Conservation (phyloP, 2,329 filamentous ascomycete species). For the Aspergillus neotritici region DNA sequence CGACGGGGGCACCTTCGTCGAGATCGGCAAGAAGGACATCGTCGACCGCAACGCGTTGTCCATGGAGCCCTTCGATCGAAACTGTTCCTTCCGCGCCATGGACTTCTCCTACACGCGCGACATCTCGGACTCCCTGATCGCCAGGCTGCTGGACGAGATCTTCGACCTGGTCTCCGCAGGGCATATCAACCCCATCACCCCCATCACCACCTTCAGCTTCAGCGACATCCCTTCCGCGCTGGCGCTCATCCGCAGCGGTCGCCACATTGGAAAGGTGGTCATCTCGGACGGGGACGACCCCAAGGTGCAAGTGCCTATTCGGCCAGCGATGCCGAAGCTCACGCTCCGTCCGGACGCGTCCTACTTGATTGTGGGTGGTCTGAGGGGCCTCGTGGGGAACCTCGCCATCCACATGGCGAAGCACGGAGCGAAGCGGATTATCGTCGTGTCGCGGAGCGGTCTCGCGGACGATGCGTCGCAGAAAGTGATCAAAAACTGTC, state of each 20-base stretch:
- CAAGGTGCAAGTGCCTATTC: not conserved
- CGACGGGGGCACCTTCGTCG: constrained; percentile 16
- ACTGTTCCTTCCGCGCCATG: constrained; percentile 11
- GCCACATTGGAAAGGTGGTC: constrained; percentile 38
- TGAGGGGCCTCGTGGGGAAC: constrained; percentile 10
- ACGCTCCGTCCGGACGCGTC: not conserved
- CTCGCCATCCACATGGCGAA: constrained; percentile 6
- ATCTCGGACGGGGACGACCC: constrained; percentile 20
- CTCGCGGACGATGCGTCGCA: constrained; percentile 4
- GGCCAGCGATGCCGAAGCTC: not conserved
- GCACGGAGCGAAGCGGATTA: constrained; percentile 4
- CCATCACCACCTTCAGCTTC: constrained; percentile 1
- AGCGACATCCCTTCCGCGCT: constrained; percentile 19
- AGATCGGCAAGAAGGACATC: constrained; percentile 18
- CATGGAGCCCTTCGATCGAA: constrained; percentile 13
- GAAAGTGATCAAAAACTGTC: constrained; percentile 1
- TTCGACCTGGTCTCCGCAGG: not conserved
- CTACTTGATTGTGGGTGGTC: constrained; percentile 10
- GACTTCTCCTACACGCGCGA: constrained; percentile 8
- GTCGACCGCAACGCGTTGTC: constrained; percentile 6
- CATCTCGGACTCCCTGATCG: not conserved
- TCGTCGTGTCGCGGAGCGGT: constrained; percentile 9
- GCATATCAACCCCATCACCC: constrained; percentile 3
- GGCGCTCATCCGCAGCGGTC: constrained; percentile 26
- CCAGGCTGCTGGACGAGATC: constrained; percentile 3